Percentiles rank a stretch among this genome's conserved stretches.
These are phyloP conservation scores for Scolecobasidium constrictum DNA, from an alignment of 2,329 filamentous ascomycete species.

Conservation along the genomic window DNA sequence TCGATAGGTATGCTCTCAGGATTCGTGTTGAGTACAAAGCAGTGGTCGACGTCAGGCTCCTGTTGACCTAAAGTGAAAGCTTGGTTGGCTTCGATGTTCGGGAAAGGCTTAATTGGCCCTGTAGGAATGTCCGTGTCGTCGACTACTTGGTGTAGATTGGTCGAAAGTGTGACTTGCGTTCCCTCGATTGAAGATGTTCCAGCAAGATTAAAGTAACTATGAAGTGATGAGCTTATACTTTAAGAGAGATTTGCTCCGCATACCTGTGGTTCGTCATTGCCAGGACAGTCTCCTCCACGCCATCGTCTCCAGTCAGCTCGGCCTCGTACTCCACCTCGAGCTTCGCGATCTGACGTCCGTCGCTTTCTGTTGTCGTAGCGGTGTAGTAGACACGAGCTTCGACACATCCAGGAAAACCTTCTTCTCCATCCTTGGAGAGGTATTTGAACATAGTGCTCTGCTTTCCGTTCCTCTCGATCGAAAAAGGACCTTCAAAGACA, in stretches of 20 bases:
- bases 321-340: slow-evolving; percentile 86
- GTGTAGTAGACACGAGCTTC: slow-evolving; percentile 71
- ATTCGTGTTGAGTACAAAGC: slow-evolving; percentile 67
- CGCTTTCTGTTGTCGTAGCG: slow-evolving; percentile 53
- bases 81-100: slow-evolving; percentile 52
- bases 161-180: slow-evolving; percentile 47
- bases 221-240: slow-evolving; percentile 9
- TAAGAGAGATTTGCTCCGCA: slow-evolving; percentile 7
- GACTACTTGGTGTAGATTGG: slow-evolving; percentile 59
- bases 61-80: slow-evolving; percentile 61
- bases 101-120: slow-evolving; percentile 52
- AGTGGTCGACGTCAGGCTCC: slow-evolving; percentile 76
- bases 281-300: slow-evolving; percentile 78
- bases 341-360: slow-evolving; percentile 55
- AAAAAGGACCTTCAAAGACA: slow-evolving; percentile 61
- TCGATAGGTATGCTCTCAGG: slow-evolving; percentile 41
- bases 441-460: slow-evolving; percentile 38
- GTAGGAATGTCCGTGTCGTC: slow-evolving; percentile 66
- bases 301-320: slow-evolving; percentile 56
- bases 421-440: slow-evolving; percentile 67
- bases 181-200: slow-evolving; percentile 49
- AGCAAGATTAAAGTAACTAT: slow-evolving; percentile 58
- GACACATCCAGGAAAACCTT: slow-evolving; percentile 82
- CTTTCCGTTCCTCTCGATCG: slow-evolving; percentile 35
- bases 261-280: slow-evolving; percentile 95